Conservation (phyloP, 148 eudicot genomes). For the Rheum nobile region DNA sequence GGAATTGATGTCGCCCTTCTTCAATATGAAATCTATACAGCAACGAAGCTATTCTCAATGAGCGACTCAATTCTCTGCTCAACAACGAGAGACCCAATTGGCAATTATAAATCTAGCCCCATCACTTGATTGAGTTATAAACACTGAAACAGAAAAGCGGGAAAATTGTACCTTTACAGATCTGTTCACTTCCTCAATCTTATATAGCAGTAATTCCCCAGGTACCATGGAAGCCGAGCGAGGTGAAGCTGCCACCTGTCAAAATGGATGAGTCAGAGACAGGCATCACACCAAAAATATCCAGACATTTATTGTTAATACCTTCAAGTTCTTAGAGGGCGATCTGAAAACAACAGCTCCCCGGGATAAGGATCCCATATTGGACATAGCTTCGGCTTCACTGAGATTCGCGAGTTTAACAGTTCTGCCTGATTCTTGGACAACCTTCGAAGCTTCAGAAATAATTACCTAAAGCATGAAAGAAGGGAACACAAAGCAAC, state of each 20-base stretch:
- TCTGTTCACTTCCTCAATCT: constrained; percentile 62
- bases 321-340: constrained; percentile 53
- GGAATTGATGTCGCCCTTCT: not conserved
- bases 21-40: not conserved
- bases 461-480: constrained; percentile 37
- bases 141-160: not conserved
- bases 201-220: constrained; percentile 46
- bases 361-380: constrained; percentile 33
- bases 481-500: not conserved
- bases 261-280: not conserved
- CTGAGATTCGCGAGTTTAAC: constrained; percentile 19
- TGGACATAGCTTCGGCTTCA: constrained; percentile 26
- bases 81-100: not conserved
- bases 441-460: constrained; percentile 65
- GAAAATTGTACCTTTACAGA: constrained; percentile 52
- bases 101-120: not conserved
- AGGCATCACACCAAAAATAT: not conserved
- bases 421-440: constrained; percentile 36
- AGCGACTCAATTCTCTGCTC: constrained; percentile 70
- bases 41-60: constrained; percentile 21
- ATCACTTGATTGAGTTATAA: not conserved
- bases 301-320: constrained; percentile 11
- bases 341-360: constrained; percentile 41
- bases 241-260: constrained; percentile 36
- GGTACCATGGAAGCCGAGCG: constrained; percentile 19